phyloP scores from a whole-genome alignment of 257 asterid species.

The Nicotiana knightiana region DNA sequence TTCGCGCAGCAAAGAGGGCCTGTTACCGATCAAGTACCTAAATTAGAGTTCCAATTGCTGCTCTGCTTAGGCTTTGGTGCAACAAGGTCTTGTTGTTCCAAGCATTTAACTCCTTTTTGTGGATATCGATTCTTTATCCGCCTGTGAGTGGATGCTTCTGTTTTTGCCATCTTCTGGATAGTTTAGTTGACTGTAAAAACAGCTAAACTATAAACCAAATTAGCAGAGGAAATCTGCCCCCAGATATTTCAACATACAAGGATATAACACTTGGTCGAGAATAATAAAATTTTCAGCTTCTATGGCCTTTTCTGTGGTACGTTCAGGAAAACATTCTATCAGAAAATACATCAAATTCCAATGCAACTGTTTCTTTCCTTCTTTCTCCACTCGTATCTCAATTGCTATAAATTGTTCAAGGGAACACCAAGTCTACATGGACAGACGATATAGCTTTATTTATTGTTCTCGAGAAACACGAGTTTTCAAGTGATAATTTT shows the following conservation, averaged over 20 bases:
- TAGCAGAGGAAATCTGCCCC: slow-evolving; percentile 1
- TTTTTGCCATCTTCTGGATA: background rate
- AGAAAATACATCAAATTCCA: background rate
- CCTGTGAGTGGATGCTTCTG: slow-evolving; percentile 3
- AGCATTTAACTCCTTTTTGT: background rate
- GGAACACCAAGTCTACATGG: background rate
- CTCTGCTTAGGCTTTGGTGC: slow-evolving; percentile 13
- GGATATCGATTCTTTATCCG: slow-evolving; percentile 10
- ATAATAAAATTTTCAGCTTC: slow-evolving; percentile 4
- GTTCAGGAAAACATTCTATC: background rate
- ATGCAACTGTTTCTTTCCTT: background rate
- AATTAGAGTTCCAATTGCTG: slow-evolving; percentile 19
- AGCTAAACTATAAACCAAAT: background rate
- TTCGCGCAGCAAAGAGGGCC: slow-evolving; percentile 32
- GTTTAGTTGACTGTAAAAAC: background rate
- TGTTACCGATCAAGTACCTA: slow-evolving; percentile 19
- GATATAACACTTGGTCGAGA: background rate
- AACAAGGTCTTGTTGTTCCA: background rate
- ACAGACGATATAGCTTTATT: background rate
- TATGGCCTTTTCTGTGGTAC: background rate
- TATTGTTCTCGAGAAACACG: too few relatives aligned
- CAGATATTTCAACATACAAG: background rate
- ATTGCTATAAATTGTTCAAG: background rate
- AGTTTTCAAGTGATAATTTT: too few relatives aligned
- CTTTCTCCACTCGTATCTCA: background rate